phyloP scores from a whole-genome alignment of 495 filamentous ascomycete species.

The Venustampulla echinocandica region DNA sequence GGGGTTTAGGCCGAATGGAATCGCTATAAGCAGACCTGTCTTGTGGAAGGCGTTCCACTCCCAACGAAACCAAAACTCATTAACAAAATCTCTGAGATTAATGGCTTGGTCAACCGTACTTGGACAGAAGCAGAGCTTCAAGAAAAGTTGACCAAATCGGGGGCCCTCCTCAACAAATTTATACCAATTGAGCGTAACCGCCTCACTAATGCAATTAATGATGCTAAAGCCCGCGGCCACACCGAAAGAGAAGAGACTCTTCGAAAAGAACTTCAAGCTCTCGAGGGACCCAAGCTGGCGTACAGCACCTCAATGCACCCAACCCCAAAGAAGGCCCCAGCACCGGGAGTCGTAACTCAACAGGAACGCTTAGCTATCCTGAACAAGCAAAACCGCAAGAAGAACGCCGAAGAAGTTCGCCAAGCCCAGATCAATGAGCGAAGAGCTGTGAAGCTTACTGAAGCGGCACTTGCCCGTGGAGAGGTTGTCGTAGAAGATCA shows the following conservation, averaged over 20 bases:
- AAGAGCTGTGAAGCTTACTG: constrained; percentile 47
- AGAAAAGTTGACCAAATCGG: constrained; percentile 63
- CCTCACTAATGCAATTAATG: constrained; percentile 50
- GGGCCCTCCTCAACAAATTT: constrained; percentile 44
- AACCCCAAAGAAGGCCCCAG: constrained; percentile 29
- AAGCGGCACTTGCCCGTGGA: constrained; percentile 45
- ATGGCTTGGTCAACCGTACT: constrained; percentile 60
- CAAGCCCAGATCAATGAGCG: constrained; percentile 77
- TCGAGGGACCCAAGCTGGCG: constrained; percentile 60
- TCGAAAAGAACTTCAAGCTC: constrained; percentile 56
- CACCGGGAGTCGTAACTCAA: constrained; percentile 38
- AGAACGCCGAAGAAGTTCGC: constrained; percentile 72
- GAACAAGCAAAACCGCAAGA: constrained; percentile 69
- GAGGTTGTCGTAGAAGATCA: constrained; percentile 40
- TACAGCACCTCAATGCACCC: constrained; percentile 51
- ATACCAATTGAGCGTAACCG: constrained; percentile 55
- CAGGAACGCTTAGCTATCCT: constrained; percentile 68
- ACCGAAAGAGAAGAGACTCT: constrained; percentile 48
- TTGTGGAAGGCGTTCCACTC: constrained; percentile 59
- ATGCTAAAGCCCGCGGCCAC: constrained; percentile 52
- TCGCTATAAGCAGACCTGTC: constrained; percentile 70
- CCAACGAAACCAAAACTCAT: constrained; percentile 57
- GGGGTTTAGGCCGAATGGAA: constrained; percentile 59
- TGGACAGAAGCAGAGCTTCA: constrained; percentile 76
- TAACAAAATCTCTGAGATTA: constrained; percentile 73